Evolutionary conservation across 2,329 filamentous ascomycete genomes (phyloP), one percentile per base, ranked within the genome.

Genomic region (Teratosphaeria epicoccoides): DNA sequence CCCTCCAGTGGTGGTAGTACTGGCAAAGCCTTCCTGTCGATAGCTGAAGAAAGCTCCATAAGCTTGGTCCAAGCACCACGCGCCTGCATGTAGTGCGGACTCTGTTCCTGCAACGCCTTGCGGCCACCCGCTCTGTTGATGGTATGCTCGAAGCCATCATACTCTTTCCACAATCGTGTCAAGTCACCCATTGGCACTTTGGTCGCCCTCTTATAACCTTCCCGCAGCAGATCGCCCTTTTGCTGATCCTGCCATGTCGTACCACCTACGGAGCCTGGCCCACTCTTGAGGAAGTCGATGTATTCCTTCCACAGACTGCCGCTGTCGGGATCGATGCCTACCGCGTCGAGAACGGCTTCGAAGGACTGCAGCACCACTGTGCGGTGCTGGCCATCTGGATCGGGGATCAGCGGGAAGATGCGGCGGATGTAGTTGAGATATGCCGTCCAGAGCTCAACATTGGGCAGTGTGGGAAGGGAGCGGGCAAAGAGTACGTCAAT

Each of bases 401-500:
- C 93, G 62, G 85, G 83, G 43, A 78, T 88, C 53, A 97, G 74
- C 58, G 95, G 91, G 68, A 96, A 93, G 57, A 88, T 81, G 46
- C 93, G 85, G 49, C 93, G 88, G 56, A 97, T 87, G 67, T 97
- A 96, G 70, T 96, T 89, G 55, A 98, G 81, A 67, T 98, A 98
- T 26, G 89, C 80, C 6, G 86, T 88, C 88, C 90, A 98, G 20
- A 98, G 79, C 55, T 86, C 81, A 37, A 97, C 85, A 66, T 91
- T 87, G 10, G 87, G 84, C 20, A 93, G 84, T 7, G 80, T 80
- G 60, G 88, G 77, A 37, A 98, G 79, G 26, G 86, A 89, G 59
- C 82, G 81, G 57, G 81, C 82, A 68, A 98, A 95, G 22, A 98
- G 83, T 49, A 82, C 77, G 68, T 96, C 91, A 14, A 94, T 83